Conservation (phyloP, 495 filamentous ascomycete genomes). For the Neurospora pannonica region DNA sequence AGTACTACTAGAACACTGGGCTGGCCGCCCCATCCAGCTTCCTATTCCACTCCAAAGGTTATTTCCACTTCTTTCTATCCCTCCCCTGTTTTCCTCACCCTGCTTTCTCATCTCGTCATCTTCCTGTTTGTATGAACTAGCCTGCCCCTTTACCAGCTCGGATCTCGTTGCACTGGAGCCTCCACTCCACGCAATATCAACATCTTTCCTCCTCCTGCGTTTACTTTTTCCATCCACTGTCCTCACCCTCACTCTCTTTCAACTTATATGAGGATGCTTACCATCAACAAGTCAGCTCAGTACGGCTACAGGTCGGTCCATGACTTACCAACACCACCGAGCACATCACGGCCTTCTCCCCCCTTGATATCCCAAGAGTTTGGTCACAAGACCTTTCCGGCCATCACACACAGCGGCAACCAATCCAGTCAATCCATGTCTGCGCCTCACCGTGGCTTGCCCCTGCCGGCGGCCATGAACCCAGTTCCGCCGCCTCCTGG, state of each 20-base stretch:
- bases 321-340: slow-evolving; percentile 57
- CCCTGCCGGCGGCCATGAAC: slow-evolving; percentile 65
- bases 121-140: slow-evolving; percentile 1
- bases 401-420: slow-evolving; percentile 30
- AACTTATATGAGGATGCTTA: slow-evolving; percentile 50
- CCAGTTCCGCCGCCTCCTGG: slow-evolving; percentile 39
- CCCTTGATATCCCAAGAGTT: slow-evolving; percentile 42
- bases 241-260: not conserved
- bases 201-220: slow-evolving; percentile 6
- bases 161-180: not conserved
- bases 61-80: slow-evolving; percentile 32
- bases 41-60: slow-evolving; percentile 35
- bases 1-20: slow-evolving; percentile 28
- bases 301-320: slow-evolving; percentile 59
- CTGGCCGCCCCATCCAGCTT: slow-evolving; percentile 46
- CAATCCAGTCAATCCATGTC: slow-evolving; percentile 50
- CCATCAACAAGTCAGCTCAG: slow-evolving; percentile 55
- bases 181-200: not conserved
- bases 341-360: slow-evolving; percentile 51
- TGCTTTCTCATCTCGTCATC: slow-evolving; percentile 3
- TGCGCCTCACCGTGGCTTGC: slow-evolving; percentile 65
- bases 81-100: slow-evolving; percentile 8
- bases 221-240: slow-evolving; percentile 4
- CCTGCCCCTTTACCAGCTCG: slow-evolving; percentile 1
- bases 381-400: slow-evolving; percentile 32